Percentiles rank a stretch among this genome's conserved stretches.
Evolutionary conservation across 352 stramenopile species (phyloP).

Genomic region (Phytopythium mirpurense): DNA sequence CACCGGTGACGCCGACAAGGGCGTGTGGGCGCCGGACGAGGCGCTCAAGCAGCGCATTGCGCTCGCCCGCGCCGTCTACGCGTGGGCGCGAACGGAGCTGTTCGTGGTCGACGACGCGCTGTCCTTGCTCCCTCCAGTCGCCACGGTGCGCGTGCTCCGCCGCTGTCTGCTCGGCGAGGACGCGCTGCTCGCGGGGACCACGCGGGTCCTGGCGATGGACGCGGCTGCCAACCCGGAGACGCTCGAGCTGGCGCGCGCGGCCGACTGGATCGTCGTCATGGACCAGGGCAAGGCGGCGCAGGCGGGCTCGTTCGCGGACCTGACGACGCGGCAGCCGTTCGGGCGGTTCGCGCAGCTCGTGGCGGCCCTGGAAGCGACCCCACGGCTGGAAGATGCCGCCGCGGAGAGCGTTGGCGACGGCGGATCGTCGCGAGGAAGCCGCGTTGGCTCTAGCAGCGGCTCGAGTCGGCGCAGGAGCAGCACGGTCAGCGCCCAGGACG

Average conservation of each 20-base stretch:
- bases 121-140: slow-evolving; percentile 48
- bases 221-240: slow-evolving; percentile 30
- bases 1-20: slow-evolving; percentile 44
- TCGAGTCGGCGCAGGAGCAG: not conserved
- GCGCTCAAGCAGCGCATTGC: slow-evolving; percentile 66
- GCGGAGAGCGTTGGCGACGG: not conserved
- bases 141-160: slow-evolving; percentile 42
- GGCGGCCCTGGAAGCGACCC: not conserved
- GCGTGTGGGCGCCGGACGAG: slow-evolving; percentile 28
- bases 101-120: slow-evolving; percentile 70
- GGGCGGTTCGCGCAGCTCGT: slow-evolving; percentile 45
- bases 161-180: slow-evolving; percentile 39
- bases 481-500: slow-evolving; percentile 18
- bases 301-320: slow-evolving; percentile 53
- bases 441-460: not conserved
- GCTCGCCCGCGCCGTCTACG: slow-evolving; percentile 65
- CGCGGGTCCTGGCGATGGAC: slow-evolving; percentile 31
- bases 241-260: slow-evolving; percentile 42
- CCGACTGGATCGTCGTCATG: slow-evolving; percentile 75
- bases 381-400: not conserved
- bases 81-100: slow-evolving; percentile 29
- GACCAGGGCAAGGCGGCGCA: slow-evolving; percentile 56
- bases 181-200: slow-evolving; percentile 36
- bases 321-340: slow-evolving; percentile 29
- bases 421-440: not conserved